Evolutionary conservation across 169 alveolate genomes (phyloP).

Genomic region (Plasmodium relictum): DNA sequence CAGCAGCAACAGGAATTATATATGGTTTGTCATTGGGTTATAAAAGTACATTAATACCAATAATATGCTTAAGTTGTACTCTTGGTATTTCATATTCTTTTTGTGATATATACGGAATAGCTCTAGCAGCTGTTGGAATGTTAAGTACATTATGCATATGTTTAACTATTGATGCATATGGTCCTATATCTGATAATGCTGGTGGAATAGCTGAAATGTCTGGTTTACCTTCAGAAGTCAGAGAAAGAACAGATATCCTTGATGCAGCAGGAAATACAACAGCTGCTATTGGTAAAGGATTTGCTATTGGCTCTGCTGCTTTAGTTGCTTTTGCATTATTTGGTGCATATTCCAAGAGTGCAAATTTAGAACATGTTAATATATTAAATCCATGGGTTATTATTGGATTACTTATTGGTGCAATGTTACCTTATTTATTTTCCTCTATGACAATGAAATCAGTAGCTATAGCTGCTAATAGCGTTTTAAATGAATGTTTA

Average conservation of each 20-base stretch:
- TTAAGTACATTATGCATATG: conserved; percentile 90
- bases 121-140: conserved; percentile 94
- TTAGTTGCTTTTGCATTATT: conserved; percentile 92
- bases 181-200: conserved; percentile 95
- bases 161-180: conserved; percentile 93
- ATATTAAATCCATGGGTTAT: conserved; percentile 89
- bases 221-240: conserved; percentile 89
- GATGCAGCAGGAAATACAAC: conserved; percentile 96
- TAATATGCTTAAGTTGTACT: conserved; percentile 86
- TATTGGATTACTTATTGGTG: conserved; percentile 91
- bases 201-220: conserved; percentile 96
- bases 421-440: conserved; percentile 93
- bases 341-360: conserved; percentile 93
- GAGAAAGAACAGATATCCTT: conserved; percentile 91
- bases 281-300: conserved; percentile 95
- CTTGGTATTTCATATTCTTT: conserved; percentile 87
- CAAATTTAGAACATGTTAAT: conserved; percentile 80
- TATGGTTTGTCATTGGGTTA: conserved; percentile 93
- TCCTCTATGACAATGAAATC: conserved; percentile 93
- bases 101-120: conserved; percentile 91
- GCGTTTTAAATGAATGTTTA: conserved; percentile 91
- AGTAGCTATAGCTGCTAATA: conserved; percentile 93
- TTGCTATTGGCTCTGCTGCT: conserved; percentile 94
- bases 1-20: conserved; percentile 92
- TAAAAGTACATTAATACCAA: conserved; percentile 90